phyloP scores from a whole-genome alignment of 164 flowering plant genomes.

The Dillenia suffruticosa region DNA sequence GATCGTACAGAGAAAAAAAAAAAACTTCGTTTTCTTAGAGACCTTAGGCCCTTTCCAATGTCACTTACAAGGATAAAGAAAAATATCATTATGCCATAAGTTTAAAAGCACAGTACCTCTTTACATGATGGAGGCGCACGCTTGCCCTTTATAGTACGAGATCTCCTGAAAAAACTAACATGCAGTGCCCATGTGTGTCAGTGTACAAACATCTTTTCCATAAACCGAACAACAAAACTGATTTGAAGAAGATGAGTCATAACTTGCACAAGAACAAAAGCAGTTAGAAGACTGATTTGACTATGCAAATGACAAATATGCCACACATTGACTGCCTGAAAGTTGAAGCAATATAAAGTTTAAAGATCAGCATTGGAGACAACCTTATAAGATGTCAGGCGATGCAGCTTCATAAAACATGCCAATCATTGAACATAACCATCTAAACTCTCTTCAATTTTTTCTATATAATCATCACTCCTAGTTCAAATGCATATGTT shows the following conservation, averaged over 20 bases:
- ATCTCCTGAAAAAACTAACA: constrained; percentile 78
- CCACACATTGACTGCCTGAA: neutral
- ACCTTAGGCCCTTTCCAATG: too few relatives aligned
- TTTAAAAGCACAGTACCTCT: constrained; percentile 43
- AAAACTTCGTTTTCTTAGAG: too few relatives aligned
- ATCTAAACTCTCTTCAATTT: too few relatives aligned
- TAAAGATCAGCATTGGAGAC: neutral
- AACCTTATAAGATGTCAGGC: neutral
- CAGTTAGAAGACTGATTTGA: neutral
- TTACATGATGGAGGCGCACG: constrained; percentile 73
- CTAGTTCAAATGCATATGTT: too few relatives aligned
- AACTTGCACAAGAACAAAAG: neutral
- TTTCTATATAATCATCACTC: too few relatives aligned
- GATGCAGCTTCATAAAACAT: too few relatives aligned
- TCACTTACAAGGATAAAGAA: too few relatives aligned
- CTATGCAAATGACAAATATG: neutral
- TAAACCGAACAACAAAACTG: neutral
- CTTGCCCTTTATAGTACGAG: constrained; percentile 70
- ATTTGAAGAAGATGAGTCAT: neutral
- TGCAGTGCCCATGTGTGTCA: constrained; percentile 24
- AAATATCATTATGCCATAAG: too few relatives aligned
- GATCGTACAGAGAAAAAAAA: too few relatives aligned
- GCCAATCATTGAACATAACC: too few relatives aligned
- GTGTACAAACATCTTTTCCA: neutral
- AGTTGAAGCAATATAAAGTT: neutral